These are phyloP conservation scores for Inonotus obliquus DNA, from an alignment of 1,284 basidiomycete genomes.

Conservation along the genomic window DNA sequence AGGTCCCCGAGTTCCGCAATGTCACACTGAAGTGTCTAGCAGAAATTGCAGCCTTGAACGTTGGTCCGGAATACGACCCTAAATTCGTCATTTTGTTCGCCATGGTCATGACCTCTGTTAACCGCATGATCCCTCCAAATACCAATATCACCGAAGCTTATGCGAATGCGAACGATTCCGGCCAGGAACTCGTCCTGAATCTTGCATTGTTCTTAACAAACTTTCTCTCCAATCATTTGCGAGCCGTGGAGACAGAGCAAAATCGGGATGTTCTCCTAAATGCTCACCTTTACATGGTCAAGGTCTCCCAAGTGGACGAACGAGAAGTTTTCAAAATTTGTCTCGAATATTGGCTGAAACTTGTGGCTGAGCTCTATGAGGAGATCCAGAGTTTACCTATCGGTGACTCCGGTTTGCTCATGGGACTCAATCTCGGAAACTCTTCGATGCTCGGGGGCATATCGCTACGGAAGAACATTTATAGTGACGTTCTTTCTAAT, in stretches of 20 bases:
- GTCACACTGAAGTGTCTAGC: slow-evolving; percentile 96
- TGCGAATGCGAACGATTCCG: slow-evolving; percentile 84
- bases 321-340: slow-evolving; percentile 99
- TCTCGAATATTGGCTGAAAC: slow-evolving; percentile 97
- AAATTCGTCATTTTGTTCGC: slow-evolving; percentile 98
- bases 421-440: slow-evolving; percentile 85
- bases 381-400: slow-evolving; percentile 93
- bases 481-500: slow-evolving; percentile 93
- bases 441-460: slow-evolving; percentile 71
- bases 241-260: slow-evolving; percentile 86
- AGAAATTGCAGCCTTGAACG: slow-evolving; percentile 93
- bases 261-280: slow-evolving; percentile 94
- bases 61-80: slow-evolving; percentile 97
- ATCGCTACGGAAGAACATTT: slow-evolving; percentile 89
- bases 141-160: slow-evolving; percentile 96
- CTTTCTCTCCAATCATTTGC: slow-evolving; percentile 90
- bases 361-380: slow-evolving; percentile 98
- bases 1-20: slow-evolving; percentile 96
- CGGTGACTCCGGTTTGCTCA: slow-evolving; percentile 89
- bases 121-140: slow-evolving; percentile 95
- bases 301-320: slow-evolving; percentile 97
- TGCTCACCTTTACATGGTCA: slow-evolving; percentile 98
- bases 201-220: slow-evolving; percentile 96
- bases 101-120: slow-evolving; percentile 96
- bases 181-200: slow-evolving; percentile 97